Conservation (phyloP, 73 alveolate species). For the Paramecium biaurelia region DNA sequence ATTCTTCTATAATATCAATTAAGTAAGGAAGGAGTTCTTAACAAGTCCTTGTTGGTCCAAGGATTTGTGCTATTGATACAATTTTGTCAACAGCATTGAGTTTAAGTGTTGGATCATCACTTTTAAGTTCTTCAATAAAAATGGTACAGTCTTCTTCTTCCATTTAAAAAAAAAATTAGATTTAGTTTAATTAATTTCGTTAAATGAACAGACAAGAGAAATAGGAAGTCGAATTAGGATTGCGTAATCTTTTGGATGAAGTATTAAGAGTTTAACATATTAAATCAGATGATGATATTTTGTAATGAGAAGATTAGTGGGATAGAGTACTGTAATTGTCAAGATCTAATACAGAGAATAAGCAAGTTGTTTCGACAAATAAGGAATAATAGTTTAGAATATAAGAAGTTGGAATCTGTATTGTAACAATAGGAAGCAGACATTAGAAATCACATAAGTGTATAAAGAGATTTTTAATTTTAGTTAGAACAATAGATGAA, state of each 20-base stretch:
- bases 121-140: conserved; percentile 59
- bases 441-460: conserved; percentile 32
- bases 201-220: conserved; percentile 5
- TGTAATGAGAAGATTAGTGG: background rate
- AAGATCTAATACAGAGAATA: background rate
- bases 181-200: conserved; percentile 12
- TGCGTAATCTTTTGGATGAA: background rate
- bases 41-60: conserved; percentile 50
- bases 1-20: conserved; percentile 61
- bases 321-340: background rate
- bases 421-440: conserved; percentile 9
- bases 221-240: background rate
- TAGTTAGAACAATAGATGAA: conserved; percentile 36
- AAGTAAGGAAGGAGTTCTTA: conserved; percentile 52
- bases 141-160: conserved; percentile 65
- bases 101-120: conserved; percentile 62
- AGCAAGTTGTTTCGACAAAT: background rate
- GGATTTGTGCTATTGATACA: conserved; percentile 54
- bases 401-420: background rate
- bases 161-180: background rate
- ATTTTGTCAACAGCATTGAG: conserved; percentile 61
- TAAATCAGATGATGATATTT: background rate
- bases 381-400: background rate
- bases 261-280: background rate
- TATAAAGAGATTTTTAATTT: background rate